phyloP scores from a whole-genome alignment of 768 basidiomycete genomes.

The Gymnopilus dilepis region DNA sequence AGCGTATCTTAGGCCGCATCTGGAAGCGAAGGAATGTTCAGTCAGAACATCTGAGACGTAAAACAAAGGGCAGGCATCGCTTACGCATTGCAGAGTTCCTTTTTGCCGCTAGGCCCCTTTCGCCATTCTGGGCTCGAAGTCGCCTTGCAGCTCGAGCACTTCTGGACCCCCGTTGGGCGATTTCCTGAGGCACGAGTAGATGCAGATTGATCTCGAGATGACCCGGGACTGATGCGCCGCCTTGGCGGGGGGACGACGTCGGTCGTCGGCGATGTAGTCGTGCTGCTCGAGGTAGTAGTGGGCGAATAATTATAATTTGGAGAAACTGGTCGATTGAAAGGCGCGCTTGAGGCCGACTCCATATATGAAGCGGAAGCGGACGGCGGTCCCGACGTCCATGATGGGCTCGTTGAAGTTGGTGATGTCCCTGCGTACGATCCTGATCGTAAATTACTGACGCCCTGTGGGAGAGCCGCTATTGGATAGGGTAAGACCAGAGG shows the following conservation, averaged over 20 bases:
- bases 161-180: conserved; percentile 72
- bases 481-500: conserved; percentile 13
- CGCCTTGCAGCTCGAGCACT: conserved; percentile 81
- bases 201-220: conserved; percentile 50
- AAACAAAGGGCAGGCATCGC: conserved; percentile 36
- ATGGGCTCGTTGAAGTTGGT: conserved; percentile 24
- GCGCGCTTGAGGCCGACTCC: conserved; percentile 24
- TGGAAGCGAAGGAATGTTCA: conserved; percentile 33
- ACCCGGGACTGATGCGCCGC: conserved; percentile 60
- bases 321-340: conserved; percentile 34
- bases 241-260: conserved; percentile 63
- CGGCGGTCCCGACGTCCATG: conserved; percentile 29
- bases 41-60: conserved; percentile 8
- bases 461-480: conserved; percentile 28
- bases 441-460: conserved; percentile 36
- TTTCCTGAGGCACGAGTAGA: conserved; percentile 58
- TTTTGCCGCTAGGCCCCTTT: conserved; percentile 89
- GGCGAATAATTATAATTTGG: conserved; percentile 39
- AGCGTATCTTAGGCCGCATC: conserved; percentile 86
- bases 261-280: conserved; percentile 34
- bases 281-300: conserved; percentile 35
- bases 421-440: conserved; percentile 33
- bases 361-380: conserved; percentile 29
- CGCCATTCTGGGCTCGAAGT: conserved; percentile 90
- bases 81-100: conserved; percentile 92